Percentiles rank a stretch among this genome's conserved stretches.
phyloP scores from a whole-genome alignment of 441 rosid genomes.

The Arabidopsis lyrata region DNA sequence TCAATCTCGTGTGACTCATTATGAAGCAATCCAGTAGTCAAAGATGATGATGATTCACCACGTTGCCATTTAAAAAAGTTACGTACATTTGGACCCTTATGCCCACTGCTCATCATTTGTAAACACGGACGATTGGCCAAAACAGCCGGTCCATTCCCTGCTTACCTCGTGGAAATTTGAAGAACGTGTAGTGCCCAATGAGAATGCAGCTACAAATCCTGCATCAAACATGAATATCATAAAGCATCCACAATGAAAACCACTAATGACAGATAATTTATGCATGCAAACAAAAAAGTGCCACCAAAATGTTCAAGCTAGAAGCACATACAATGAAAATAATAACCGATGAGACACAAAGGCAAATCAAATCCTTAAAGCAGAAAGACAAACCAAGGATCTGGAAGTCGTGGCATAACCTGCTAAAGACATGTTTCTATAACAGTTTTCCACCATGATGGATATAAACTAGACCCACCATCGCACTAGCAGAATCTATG shows the following conservation, averaged over 20 bases:
- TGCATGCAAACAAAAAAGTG: neutral
- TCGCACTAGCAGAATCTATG: constrained; percentile 1
- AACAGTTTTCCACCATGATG: constrained; percentile 7
- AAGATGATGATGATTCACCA: constrained; percentile 75
- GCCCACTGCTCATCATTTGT: constrained; percentile 88
- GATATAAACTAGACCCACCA: constrained; percentile 10
- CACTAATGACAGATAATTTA: neutral
- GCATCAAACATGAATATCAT: constrained; percentile 18
- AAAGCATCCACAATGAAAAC: constrained; percentile 12
- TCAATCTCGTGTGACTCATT: constrained; percentile 88
- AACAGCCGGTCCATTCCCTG: constrained; percentile 89
- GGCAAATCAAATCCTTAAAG: constrained; percentile 16
- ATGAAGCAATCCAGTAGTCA: constrained; percentile 76
- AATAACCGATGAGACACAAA: neutral
- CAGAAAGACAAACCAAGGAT: constrained; percentile 13
- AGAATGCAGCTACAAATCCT: constrained; percentile 40
- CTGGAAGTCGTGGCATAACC: constrained; percentile 1
- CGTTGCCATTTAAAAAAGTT: constrained; percentile 73
- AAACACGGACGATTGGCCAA: constrained; percentile 59
- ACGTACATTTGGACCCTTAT: constrained; percentile 62
- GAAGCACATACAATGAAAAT: constrained; percentile 12
- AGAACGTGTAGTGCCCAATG: constrained; percentile 10
- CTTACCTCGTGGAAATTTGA: constrained; percentile 13
- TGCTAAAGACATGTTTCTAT: constrained; percentile 4
- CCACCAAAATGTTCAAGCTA: constrained; percentile 8